Evolutionary conservation across 2,329 filamentous ascomycete species (phyloP).

Genomic region (Talaromyces rugulosus): DNA sequence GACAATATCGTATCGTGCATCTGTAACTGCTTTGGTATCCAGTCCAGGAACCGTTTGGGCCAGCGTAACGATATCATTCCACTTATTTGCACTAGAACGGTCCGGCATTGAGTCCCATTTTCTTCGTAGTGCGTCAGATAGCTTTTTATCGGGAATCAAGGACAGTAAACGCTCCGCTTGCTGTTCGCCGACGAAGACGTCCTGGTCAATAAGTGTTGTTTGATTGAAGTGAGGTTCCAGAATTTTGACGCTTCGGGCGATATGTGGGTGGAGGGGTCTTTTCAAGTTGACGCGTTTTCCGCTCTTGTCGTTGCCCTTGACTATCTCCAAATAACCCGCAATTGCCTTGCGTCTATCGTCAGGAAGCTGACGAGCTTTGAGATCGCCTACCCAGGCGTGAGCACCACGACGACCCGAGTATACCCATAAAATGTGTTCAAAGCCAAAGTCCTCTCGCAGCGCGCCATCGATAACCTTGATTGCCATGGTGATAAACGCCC

Average conservation of each 20-base stretch:
- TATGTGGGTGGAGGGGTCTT: conserved; percentile 83
- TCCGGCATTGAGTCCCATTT: conserved; percentile 87
- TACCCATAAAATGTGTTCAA: conserved; percentile 96
- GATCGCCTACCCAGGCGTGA: conserved; percentile 97
- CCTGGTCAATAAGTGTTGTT: conserved; percentile 77
- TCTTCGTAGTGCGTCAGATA: conserved; percentile 74
- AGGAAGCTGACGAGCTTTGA: conserved; percentile 75
- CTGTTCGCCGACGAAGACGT: conserved; percentile 72
- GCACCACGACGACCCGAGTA: conserved; percentile 95
- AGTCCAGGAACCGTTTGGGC: conserved; percentile 73
- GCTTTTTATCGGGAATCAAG: conserved; percentile 74
- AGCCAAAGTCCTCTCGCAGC: conserved; percentile 90
- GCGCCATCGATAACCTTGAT: conserved; percentile 89
- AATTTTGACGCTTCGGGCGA: conserved; percentile 78
- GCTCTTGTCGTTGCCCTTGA: conserved; percentile 80
- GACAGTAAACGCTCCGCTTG: conserved; percentile 73
- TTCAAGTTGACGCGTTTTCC: conserved; percentile 82
- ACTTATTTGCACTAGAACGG: conserved; percentile 74
- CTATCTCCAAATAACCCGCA: conserved; percentile 81
- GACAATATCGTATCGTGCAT: conserved; percentile 93
- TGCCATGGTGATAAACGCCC: conserved; percentile 96
- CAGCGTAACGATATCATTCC: conserved; percentile 86
- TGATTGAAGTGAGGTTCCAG: conserved; percentile 79
- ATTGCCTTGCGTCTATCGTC: conserved; percentile 82
- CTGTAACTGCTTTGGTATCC: conserved; percentile 68